Conservation (phyloP, 768 basidiomycete genomes). For the Suillus fuscotomentosus region DNA sequence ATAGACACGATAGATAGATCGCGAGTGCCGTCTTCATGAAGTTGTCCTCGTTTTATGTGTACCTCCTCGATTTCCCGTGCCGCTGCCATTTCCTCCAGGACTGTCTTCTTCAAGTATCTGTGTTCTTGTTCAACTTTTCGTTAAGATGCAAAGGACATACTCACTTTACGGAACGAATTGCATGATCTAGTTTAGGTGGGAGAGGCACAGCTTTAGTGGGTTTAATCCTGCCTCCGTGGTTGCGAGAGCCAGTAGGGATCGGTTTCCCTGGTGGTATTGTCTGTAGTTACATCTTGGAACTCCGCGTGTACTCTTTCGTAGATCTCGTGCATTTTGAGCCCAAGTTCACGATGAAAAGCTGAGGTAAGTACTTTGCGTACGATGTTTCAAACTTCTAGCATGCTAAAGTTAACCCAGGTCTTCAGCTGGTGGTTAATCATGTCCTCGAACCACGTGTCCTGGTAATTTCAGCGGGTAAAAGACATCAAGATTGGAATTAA, state of each 20-base stretch:
- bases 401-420: constrained; percentile 8
- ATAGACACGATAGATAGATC: constrained; percentile 3
- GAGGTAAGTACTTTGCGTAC: constrained; percentile 10
- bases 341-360: constrained; percentile 6
- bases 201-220: background rate
- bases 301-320: constrained; percentile 9
- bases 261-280: background rate
- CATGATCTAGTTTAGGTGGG: constrained; percentile 16
- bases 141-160: background rate
- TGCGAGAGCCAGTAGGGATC: background rate
- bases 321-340: constrained; percentile 18
- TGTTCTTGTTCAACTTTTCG: background rate
- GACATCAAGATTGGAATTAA: background rate
- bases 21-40: constrained; percentile 9
- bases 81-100: constrained; percentile 21
- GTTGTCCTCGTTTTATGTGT: constrained; percentile 8
- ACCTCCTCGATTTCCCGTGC: constrained; percentile 18
- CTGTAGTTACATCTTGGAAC: constrained; percentile 8
- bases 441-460: background rate
- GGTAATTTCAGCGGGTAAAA: background rate
- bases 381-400: constrained; percentile 7
- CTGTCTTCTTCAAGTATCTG: constrained; percentile 24
- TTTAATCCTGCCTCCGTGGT: background rate
- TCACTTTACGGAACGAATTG: constrained; percentile 18
- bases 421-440: constrained; percentile 3